A percentile compares a stretch with the other conserved stretches of the same genome.
phyloP scores from a whole-genome alignment of 495 filamentous ascomycete species.

The Xylaria venustula region DNA sequence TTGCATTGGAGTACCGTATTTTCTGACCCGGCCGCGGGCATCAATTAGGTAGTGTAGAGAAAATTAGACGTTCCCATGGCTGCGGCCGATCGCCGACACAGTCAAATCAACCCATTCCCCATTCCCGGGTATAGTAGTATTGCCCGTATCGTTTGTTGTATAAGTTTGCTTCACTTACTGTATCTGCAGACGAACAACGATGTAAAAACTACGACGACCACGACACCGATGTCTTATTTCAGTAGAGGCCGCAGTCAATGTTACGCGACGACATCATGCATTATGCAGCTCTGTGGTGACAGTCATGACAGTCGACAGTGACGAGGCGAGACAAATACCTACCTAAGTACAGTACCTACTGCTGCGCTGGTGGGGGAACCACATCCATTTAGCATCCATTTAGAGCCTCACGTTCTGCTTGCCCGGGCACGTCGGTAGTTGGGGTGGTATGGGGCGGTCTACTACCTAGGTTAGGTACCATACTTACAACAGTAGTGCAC shows the following conservation, averaged over 20 bases:
- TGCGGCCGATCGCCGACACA: conserved; percentile 1
- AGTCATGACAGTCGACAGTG: background rate
- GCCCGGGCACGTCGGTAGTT: conserved; percentile 10
- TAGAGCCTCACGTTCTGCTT: conserved; percentile 7
- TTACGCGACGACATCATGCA: conserved; percentile 1
- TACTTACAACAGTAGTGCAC: too few relatives aligned
- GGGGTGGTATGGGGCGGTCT: background rate
- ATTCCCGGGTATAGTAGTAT: too few relatives aligned
- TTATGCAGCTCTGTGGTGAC: background rate
- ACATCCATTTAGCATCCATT: background rate
- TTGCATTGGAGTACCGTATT: background rate
- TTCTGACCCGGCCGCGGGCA: background rate
- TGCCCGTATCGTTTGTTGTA: too few relatives aligned
- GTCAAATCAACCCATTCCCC: background rate
- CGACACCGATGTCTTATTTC: too few relatives aligned
- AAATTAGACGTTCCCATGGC: too few relatives aligned
- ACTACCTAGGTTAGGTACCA: too few relatives aligned
- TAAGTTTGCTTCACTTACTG: background rate
- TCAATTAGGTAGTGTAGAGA: too few relatives aligned
- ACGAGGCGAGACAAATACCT: background rate
- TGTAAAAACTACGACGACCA: too few relatives aligned
- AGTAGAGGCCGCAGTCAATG: background rate
- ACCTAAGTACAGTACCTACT: background rate
- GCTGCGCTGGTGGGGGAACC: background rate
- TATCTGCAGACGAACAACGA: background rate